A percentile compares a stretch with the other conserved stretches of the same genome.
Conservation (phyloP, 2,329 filamentous ascomycete genomes). For the Ophiostoma pallidulum region DNA sequence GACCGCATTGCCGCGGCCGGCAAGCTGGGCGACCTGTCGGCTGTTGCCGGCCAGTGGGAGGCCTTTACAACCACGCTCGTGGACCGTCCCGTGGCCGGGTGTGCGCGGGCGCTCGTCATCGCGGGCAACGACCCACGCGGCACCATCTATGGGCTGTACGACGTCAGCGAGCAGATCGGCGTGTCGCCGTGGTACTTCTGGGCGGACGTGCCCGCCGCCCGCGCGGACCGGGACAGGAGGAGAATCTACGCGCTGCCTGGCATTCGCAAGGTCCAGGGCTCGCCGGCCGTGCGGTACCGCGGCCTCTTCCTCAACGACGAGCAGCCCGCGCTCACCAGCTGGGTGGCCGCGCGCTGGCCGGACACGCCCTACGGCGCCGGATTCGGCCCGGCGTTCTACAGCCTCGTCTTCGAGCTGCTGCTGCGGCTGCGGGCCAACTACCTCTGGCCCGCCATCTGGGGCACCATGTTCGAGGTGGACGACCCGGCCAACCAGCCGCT, state of each 20-base stretch:
- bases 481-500: conserved; percentile 59
- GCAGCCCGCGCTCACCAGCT: conserved; percentile 57
- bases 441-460: conserved; percentile 60
- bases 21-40: conserved; percentile 44
- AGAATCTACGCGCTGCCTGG: conserved; percentile 46
- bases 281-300: conserved; percentile 57
- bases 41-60: conserved; percentile 58
- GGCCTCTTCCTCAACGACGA: conserved; percentile 66
- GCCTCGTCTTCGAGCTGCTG: conserved; percentile 60
- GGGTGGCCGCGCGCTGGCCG: conserved; percentile 40
- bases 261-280: conserved; percentile 45
- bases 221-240: conserved; percentile 30
- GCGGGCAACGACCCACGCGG: conserved; percentile 56
- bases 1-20: conserved; percentile 45
- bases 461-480: conserved; percentile 62
- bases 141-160: conserved; percentile 62
- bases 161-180: conserved; percentile 63
- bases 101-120: conserved; percentile 53
- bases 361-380: conserved; percentile 37
- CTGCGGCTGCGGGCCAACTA: conserved; percentile 64
- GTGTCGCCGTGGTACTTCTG: conserved; percentile 63
- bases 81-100: conserved; percentile 45
- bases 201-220: conserved; percentile 53
- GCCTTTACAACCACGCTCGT: conserved; percentile 54
- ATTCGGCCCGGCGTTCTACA: conserved; percentile 56